Evolutionary conservation across 208 protist species (phyloP), one percentile per base, ranked within the genome.

Genomic region (Acanthamoeba rhysodes): DNA sequence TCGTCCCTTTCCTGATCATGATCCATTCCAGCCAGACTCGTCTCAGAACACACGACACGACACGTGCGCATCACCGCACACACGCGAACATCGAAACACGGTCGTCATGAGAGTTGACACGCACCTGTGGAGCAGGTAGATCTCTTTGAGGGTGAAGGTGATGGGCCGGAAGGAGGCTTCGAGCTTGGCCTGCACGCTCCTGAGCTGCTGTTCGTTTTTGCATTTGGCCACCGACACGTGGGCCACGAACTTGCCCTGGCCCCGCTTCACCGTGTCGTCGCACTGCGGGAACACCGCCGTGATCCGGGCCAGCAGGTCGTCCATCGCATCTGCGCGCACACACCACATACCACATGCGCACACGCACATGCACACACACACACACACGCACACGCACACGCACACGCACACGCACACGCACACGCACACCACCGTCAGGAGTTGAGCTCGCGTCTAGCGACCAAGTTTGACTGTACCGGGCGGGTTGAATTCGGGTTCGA

Each of bases 191-290:
- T 41, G 57, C 7, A 78, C 32, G 34, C 66, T 34, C 27, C 32
- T 53, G 34, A 93, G 37, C n/a, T 93, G 20, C 20, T 5, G 34
- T 27, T 41, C 24, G 87, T 93, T 93, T 18, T 53, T 50, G 45
- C 57, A 93, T 62, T 93, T 93, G 87, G 87, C 87, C 45, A 93
- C 16, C 12, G 87, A 93, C 24, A 93, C n/a, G n/a, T 93, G 87
- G n/a, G 87, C 64, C 22, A 93, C 62, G 22, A 93, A 76, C n/a
- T 93, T 93, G 53, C 87, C 87, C 32, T 76, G 2, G 57, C 64
- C 57, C 9, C 48, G 32, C 34, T 32, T n/a, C 27, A 76, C 45
- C 1, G 87, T 93, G 45, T 93, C 66, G 20, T 78, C 66, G 66
- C 87, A 93, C 64, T 93, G 87, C 12, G 87, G 87, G 37, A 93